Base-by-base conservation (phyloP, 1,284 basidiomycete genomes). In the Chalciporus sp. region DNA sequence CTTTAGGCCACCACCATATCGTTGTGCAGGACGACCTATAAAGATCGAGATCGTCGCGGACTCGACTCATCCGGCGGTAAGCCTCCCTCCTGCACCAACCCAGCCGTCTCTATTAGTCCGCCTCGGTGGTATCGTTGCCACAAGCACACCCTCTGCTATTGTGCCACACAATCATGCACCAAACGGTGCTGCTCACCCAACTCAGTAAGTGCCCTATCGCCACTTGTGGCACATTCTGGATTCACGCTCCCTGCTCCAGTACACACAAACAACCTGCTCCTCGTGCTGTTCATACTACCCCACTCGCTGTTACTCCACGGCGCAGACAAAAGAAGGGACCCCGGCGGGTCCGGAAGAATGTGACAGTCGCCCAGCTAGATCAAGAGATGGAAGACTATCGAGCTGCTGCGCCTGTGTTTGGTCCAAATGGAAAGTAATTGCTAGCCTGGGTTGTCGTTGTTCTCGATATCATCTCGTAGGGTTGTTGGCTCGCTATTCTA, bases 321-420 rank as follows among this genome's bases (percentile, higher is more conserved):
- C 63, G 67, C 11, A 66, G 70, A 41, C 65, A 74, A 42, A 87
- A 84, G 72, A 88, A 88, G 61, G 86, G 86, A 0, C 82, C 86
- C 0, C 83, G 79, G 61, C 77, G 86, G 47, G 64, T 86, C 40
- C 84, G 85, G 64, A 88, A 88, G 65, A 33, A 2, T 7, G 28
- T 29, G 28, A 73, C 73, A 23, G 44, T 67, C 41, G 63, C 63
- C 29, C 76, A 87, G 57, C 73, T 89, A 28, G 86, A 89, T 66
- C 74, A 77, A 66, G 86, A 89, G 67, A 88, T 89, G 83, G 86
- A 89, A 51, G 83, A 86, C 47, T 89, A 88, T 26, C 93, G 92
- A 88, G 90, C 90, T 20, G 54, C 29, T 2, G 49, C 53, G 9
- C 29, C 50, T 28, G 46, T 47, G 16, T 56, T 51, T 47, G 35